Evolutionary conservation across 2,329 filamentous ascomycete genomes (phyloP).

Genomic region (Aspergillus sojae): DNA sequence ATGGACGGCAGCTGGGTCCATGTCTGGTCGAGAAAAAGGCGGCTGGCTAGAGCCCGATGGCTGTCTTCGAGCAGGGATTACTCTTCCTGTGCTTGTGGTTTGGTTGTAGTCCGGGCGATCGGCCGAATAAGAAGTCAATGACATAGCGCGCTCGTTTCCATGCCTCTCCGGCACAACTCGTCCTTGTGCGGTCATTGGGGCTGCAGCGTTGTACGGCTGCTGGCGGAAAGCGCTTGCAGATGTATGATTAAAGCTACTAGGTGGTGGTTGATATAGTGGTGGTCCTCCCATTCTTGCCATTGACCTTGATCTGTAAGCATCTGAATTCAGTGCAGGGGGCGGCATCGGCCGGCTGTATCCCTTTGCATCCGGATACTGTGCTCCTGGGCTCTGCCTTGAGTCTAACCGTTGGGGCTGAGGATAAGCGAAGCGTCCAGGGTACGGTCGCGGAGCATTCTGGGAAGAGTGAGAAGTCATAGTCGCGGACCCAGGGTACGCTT

Average conservation of each 20-base stretch:
- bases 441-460: conserved; percentile 63
- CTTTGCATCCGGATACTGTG: conserved; percentile 62
- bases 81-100: conserved; percentile 81
- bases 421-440: conserved; percentile 69
- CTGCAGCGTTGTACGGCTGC: conserved; percentile 65
- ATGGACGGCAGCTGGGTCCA: conserved; percentile 59
- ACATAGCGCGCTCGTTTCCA: conserved; percentile 94
- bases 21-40: conserved; percentile 30
- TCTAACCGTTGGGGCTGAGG: conserved; percentile 73
- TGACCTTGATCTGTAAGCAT: conserved; percentile 90
- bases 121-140: conserved; percentile 80
- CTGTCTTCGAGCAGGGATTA: conserved; percentile 77
- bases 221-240: conserved; percentile 78
- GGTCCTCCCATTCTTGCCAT: conserved; percentile 77
- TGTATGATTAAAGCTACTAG: conserved; percentile 64
- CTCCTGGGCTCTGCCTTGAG: conserved; percentile 54
- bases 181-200: conserved; percentile 86
- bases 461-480: conserved; percentile 50
- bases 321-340: conserved; percentile 76
- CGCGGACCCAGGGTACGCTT: conserved; percentile 38
- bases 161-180: conserved; percentile 87
- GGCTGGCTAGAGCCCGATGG: conserved; percentile 54
- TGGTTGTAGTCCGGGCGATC: conserved; percentile 74
- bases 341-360: conserved; percentile 60
- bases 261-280: conserved; percentile 68